These are phyloP conservation scores for Arachis hypogaea DNA, from an alignment of 306 rosid species.

Conservation along the genomic window DNA sequence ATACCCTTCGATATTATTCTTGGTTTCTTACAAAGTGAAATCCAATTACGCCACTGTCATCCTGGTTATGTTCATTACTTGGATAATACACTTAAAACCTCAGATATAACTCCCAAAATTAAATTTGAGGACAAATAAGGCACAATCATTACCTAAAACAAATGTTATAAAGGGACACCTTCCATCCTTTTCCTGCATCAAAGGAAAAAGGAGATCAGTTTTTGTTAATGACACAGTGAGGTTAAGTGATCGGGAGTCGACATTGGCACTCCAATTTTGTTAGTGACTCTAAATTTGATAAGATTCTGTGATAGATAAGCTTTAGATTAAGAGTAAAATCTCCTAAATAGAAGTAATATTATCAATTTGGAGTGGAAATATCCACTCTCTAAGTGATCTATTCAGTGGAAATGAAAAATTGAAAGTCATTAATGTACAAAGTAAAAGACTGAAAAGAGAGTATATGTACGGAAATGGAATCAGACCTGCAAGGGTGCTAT, in stretches of 20 bases:
- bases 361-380: too few relatives aligned
- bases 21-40: not conserved
- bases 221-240: too few relatives aligned
- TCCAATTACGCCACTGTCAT: not conserved
- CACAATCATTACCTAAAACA: conserved; percentile 73
- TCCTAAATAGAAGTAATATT: too few relatives aligned
- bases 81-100: not conserved
- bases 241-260: too few relatives aligned
- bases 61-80: conserved; percentile 10
- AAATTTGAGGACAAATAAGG: conserved; percentile 27
- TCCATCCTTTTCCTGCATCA: conserved; percentile 61
- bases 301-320: too few relatives aligned
- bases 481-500: conserved; percentile 38
- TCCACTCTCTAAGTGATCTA: not conserved
- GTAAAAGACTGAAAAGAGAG: conserved; percentile 1
- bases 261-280: too few relatives aligned
- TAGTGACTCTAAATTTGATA: too few relatives aligned
- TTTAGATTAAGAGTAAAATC: too few relatives aligned
- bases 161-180: conserved; percentile 59
- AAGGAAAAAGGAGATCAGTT: conserved; percentile 16
- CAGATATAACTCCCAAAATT: conserved; percentile 20
- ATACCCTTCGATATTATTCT: not conserved
- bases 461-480: not conserved
- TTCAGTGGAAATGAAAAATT: conserved; percentile 5
- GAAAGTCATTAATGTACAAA: conserved; percentile 7